Percentiles rank a stretch among this genome's conserved stretches.
phyloP scores from a whole-genome alignment of 2,329 filamentous ascomycete species.

The Penicillium sp. region DNA sequence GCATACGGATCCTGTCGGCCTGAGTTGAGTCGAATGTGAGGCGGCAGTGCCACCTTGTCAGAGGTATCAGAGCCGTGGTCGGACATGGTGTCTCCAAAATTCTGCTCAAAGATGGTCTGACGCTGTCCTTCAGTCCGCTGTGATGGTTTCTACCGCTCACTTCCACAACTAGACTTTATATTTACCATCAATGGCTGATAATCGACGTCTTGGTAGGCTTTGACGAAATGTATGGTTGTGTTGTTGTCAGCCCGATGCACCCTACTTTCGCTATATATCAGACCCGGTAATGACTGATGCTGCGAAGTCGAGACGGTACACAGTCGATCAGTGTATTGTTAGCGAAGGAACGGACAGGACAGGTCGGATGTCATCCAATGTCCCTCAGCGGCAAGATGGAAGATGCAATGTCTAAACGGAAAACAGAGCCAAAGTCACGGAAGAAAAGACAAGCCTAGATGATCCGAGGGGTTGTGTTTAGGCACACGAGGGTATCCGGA shows the following conservation, averaged over 20 bases:
- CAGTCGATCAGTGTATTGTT: slow-evolving; percentile 15
- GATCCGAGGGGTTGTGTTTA: slow-evolving; percentile 24
- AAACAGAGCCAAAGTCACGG: slow-evolving; percentile 11
- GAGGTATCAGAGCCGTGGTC: slow-evolving; percentile 16
- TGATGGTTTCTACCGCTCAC: neutral
- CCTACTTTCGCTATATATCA: neutral
- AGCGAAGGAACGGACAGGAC: slow-evolving; percentile 28
- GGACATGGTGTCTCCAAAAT: slow-evolving; percentile 13
- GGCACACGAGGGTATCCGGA: slow-evolving; percentile 20
- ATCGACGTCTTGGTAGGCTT: neutral
- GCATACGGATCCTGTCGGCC: slow-evolving; percentile 56
- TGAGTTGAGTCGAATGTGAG: slow-evolving; percentile 67
- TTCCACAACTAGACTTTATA: neutral
- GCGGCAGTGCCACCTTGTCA: slow-evolving; percentile 45
- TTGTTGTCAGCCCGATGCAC: neutral
- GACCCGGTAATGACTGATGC: slow-evolving; percentile 13
- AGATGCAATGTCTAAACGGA: slow-evolving; percentile 13
- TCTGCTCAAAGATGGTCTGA: neutral
- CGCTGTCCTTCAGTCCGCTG: neutral
- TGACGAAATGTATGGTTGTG: neutral
- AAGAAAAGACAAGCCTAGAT: slow-evolving; percentile 29
- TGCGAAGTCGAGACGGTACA: neutral
- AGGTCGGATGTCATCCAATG: slow-evolving; percentile 58
- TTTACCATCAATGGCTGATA: neutral
- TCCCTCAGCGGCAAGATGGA: slow-evolving; percentile 16